Percentiles rank a stretch among this genome's conserved stretches.
Conservation (phyloP, 2,329 filamentous ascomycete genomes). For the Drechslera avenae region DNA sequence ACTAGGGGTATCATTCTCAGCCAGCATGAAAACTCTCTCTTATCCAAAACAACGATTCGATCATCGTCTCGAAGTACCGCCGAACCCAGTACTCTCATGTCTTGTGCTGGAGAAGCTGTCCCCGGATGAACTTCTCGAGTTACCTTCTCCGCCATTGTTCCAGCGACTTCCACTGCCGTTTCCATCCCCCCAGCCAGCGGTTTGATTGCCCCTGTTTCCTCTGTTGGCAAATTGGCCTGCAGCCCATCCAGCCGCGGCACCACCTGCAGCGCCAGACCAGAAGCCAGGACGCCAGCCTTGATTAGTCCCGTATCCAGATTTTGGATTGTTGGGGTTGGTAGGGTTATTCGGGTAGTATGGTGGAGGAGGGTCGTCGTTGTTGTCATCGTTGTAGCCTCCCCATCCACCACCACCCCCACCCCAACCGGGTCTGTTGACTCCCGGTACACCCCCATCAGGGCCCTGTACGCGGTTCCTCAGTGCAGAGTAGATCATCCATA, state of each 20-base stretch:
- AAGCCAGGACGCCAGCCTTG: conserved; percentile 73
- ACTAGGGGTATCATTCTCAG: conserved; percentile 40
- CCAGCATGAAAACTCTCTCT: conserved; percentile 14
- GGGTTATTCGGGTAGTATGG: conserved; percentile 50
- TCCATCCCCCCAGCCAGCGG: conserved; percentile 38
- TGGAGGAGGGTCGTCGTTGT: conserved; percentile 56
- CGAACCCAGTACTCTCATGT: conserved; percentile 74
- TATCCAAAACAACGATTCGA: neutral
- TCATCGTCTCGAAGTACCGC: conserved; percentile 62
- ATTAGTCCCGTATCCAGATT: conserved; percentile 28
- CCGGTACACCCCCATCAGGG: conserved; percentile 28
- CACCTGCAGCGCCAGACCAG: conserved; percentile 71
- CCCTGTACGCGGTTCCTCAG: conserved; percentile 45
- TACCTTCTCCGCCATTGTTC: conserved; percentile 48
- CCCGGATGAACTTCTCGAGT: conserved; percentile 42
- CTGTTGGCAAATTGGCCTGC: conserved; percentile 54
- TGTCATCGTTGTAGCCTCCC: conserved; percentile 39
- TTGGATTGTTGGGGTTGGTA: conserved; percentile 25
- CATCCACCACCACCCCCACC: conserved; percentile 51
- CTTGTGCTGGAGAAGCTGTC: conserved; percentile 55
- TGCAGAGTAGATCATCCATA: conserved; percentile 67
- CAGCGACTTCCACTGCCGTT: conserved; percentile 38
- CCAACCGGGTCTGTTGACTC: conserved; percentile 41
- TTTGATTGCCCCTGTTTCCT: conserved; percentile 50
- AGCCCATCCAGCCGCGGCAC: conserved; percentile 71